Conservation (phyloP, 352 stramenopile species). For the Pythium grandisporangium region DNA sequence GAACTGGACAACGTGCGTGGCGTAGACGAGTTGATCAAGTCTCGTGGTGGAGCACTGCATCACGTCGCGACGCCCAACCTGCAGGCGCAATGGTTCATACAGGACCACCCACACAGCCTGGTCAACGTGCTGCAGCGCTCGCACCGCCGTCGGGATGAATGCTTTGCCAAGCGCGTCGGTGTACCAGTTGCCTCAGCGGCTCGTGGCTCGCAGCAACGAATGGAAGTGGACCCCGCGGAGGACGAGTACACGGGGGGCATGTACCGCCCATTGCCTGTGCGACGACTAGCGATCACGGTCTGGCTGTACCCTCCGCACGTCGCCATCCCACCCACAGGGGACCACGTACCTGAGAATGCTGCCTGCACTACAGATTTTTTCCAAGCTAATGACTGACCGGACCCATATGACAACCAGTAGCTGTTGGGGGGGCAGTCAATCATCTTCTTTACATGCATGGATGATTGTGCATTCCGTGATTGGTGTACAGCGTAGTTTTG, state of each 20-base stretch:
- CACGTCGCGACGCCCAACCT: conserved; percentile 14
- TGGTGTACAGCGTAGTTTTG: too few species aligned
- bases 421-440: too few species aligned
- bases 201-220: too few species aligned
- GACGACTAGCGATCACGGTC: conserved; percentile 40
- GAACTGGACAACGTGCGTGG: conserved; percentile 35
- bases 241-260: conserved; percentile 19
- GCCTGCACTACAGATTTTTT: conserved; percentile 44
- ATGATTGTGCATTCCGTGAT: too few species aligned
- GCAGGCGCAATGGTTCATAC: conserved; percentile 52
- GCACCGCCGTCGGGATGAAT: conserved; percentile 11
- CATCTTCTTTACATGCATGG: too few species aligned
- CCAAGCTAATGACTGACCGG: too few species aligned
- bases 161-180: conserved; percentile 13
- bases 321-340: conserved; percentile 39
- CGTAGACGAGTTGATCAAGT: conserved; percentile 30
- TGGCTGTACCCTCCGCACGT: conserved; percentile 73
- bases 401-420: too few species aligned
- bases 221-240: conserved; percentile 4
- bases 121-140: conserved; percentile 31
- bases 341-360: conserved; percentile 35
- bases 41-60: conserved; percentile 19
- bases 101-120: conserved; percentile 36
- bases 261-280: conserved; percentile 41
- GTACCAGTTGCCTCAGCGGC: too few species aligned